Evolutionary conservation across 164 flowering plant species (phyloP).

Genomic region (Malania oleifera): DNA sequence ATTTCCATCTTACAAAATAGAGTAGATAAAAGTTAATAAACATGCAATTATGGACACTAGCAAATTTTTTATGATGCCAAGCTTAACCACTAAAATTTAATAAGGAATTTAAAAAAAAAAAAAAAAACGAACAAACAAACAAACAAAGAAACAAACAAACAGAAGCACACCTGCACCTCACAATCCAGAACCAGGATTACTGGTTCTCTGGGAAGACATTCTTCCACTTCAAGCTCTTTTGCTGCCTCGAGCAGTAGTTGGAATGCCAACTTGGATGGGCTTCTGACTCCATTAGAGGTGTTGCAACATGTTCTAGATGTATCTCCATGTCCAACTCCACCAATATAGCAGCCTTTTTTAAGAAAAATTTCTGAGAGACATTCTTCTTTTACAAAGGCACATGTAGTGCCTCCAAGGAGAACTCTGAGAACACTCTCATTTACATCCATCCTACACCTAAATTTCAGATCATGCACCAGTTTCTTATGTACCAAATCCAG

Average conservation of each 20-base stretch:
- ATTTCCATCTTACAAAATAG: too few species aligned
- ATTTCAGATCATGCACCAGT: conserved; percentile 41
- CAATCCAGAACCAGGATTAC: conserved; percentile 70
- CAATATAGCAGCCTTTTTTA: conserved; percentile 48
- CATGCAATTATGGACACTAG: too few species aligned
- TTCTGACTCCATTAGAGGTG: conserved; percentile 22
- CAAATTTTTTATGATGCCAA: too few species aligned
- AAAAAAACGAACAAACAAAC: too few species aligned
- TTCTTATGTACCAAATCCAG: conserved; percentile 34
- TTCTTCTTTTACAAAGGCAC: conserved; percentile 30
- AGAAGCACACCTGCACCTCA: conserved; percentile 66
- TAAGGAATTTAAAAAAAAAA: too few species aligned
- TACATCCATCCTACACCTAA: conserved; percentile 38
- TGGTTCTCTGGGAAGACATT: conserved; percentile 41
- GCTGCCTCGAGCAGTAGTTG: conserved; percentile 45
- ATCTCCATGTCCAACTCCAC: conserved; percentile 27
- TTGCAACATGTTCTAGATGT: conserved; percentile 15
- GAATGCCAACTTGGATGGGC: conserved; percentile 21
- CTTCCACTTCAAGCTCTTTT: conserved; percentile 31
- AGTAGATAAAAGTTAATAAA: too few species aligned
- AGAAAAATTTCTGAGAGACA: conserved; percentile 35
- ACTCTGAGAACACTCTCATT: conserved; percentile 47
- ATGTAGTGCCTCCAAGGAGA: conserved; percentile 40
- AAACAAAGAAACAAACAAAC: background rate
- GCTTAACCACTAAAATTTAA: too few species aligned